A percentile compares a stretch with the other conserved stretches of the same genome.
These are phyloP conservation scores for Fistulina hepatica DNA, from an alignment of 1,284 basidiomycete species.

Conservation along the genomic window DNA sequence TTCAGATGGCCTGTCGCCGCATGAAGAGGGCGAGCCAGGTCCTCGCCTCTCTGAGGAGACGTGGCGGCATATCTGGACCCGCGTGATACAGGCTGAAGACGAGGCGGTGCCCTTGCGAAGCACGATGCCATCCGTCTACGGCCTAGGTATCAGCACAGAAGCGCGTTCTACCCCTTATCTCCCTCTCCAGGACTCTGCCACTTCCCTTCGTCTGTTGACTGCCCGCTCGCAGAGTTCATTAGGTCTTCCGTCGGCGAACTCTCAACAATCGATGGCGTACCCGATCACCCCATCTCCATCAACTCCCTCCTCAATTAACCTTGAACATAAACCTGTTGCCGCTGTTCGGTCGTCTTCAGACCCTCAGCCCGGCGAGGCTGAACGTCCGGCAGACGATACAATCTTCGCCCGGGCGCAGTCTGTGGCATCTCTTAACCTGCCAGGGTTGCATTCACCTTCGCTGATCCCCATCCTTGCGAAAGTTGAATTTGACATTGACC, in stretches of 20 bases:
- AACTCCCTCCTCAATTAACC: conserved; percentile 39
- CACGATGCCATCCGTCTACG: conserved; percentile 31
- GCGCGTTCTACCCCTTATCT: conserved; percentile 36
- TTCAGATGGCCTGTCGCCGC: conserved; percentile 12
- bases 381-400: too few species aligned
- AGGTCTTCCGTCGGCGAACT: too few species aligned
- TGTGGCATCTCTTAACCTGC: too few species aligned
- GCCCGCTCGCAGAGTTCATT: conserved; percentile 21
- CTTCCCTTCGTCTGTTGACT: conserved; percentile 40
- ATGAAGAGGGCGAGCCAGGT: conserved; percentile 41
- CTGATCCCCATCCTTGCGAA: conserved; percentile 76
- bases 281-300: conserved; percentile 44
- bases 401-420: too few species aligned
- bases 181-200: conserved; percentile 28
- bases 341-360: too few species aligned
- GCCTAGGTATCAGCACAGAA: conserved; percentile 30
- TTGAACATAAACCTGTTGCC: too few species aligned
- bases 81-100: conserved; percentile 58
- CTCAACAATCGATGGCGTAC: too few species aligned
- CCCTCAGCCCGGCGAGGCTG: too few species aligned
- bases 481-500: conserved; percentile 81
- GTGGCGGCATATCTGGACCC: conserved; percentile 72
- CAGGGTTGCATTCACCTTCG: too few species aligned
- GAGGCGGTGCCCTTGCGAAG: conserved; percentile 32
- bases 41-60: conserved; percentile 73